Conservation (phyloP, 1,139 yeast genomes). For the Pichia sp. region DNA sequence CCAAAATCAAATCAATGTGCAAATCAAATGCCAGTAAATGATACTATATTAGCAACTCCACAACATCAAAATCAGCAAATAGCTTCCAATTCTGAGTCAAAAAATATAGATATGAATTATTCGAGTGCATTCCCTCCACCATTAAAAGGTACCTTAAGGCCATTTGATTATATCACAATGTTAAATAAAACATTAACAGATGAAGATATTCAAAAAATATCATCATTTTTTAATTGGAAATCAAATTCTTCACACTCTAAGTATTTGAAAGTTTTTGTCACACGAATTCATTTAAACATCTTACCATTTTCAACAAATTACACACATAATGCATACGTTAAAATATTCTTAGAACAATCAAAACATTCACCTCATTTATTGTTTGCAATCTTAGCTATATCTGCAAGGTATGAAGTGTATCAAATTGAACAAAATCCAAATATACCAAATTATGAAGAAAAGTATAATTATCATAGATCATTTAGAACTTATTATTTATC, state of each 20-base stretch:
- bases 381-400: constrained; percentile 54
- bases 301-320: constrained; percentile 33
- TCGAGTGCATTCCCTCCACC: constrained; percentile 14
- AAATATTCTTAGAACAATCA: constrained; percentile 45
- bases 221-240: constrained; percentile 28
- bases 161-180: constrained; percentile 24
- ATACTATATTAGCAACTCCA: neutral
- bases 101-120: neutral
- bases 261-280: constrained; percentile 33
- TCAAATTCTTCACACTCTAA: constrained; percentile 29
- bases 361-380: constrained; percentile 46
- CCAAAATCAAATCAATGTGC: constrained; percentile 1
- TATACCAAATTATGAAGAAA: constrained; percentile 14
- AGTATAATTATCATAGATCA: constrained; percentile 35
- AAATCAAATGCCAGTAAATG: neutral
- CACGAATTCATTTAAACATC: constrained; percentile 34
- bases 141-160: neutral
- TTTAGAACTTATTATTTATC: constrained; percentile 46
- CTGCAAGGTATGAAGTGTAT: constrained; percentile 44
- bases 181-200: constrained; percentile 26
- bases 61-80: neutral
- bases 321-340: constrained; percentile 35
- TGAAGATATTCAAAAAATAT: constrained; percentile 22
- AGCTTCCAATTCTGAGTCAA: neutral
- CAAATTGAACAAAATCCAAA: constrained; percentile 24